Conservation (phyloP, 2,329 filamentous ascomycete species). For the Cytospora leucostoma region DNA sequence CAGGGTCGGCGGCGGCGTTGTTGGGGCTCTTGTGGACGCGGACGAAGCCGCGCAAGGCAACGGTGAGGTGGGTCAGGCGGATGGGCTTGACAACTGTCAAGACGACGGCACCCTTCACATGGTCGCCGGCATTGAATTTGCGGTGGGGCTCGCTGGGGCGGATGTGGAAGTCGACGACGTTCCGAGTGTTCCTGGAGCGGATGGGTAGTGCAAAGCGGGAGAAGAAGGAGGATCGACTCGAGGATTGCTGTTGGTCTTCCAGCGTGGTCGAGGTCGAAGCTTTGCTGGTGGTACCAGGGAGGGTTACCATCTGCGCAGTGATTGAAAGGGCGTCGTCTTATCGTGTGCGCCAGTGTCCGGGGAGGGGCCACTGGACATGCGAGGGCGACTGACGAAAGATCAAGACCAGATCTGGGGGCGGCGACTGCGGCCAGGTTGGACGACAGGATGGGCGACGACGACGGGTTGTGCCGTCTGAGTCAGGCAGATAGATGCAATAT, state of each 20-base stretch:
- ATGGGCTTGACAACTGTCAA: slow-evolving; percentile 73
- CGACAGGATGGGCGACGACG: neutral
- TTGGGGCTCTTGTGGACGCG: slow-evolving; percentile 74
- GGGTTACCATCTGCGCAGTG: slow-evolving; percentile 48
- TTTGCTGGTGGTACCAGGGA: slow-evolving; percentile 44
- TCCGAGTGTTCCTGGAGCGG: slow-evolving; percentile 56
- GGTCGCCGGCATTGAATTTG: slow-evolving; percentile 73
- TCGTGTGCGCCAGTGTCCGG: slow-evolving; percentile 17
- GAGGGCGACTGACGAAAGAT: slow-evolving; percentile 2
- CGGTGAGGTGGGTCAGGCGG: slow-evolving; percentile 77
- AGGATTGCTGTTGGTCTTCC: slow-evolving; percentile 41
- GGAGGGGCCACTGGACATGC: slow-evolving; percentile 2
- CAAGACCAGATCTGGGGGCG: slow-evolving; percentile 2
- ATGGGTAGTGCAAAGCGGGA: slow-evolving; percentile 56
- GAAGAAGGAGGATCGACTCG: slow-evolving; percentile 50
- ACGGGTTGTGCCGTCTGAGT: slow-evolving; percentile 7
- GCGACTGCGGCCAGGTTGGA: too few species aligned
- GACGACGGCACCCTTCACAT: slow-evolving; percentile 72
- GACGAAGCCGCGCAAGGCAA: slow-evolving; percentile 76
- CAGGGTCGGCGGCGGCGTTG: slow-evolving; percentile 52
- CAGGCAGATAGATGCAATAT: neutral
- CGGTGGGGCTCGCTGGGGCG: slow-evolving; percentile 75
- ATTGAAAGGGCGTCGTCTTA: slow-evolving; percentile 10
- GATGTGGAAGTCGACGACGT: slow-evolving; percentile 77
- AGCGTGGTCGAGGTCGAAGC: slow-evolving; percentile 41